Evolutionary conservation across 257 asterid genomes (phyloP).

Genomic region (Cinchona pubescens): DNA sequence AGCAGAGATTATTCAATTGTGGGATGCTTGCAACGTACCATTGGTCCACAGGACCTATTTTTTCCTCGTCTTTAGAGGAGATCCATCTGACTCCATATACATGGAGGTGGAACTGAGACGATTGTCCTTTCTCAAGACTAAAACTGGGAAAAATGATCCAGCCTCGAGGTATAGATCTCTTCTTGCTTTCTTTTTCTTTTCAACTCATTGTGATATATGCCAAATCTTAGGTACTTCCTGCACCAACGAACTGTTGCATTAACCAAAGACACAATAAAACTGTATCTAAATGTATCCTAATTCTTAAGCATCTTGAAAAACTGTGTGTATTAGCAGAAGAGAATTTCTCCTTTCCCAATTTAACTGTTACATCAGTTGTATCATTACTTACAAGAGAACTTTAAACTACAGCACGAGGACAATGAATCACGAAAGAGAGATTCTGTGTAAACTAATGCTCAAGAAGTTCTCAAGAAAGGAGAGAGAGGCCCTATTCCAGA

Average conservation of each 20-base stretch:
- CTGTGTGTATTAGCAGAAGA: not conserved
- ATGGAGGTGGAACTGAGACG: conserved; percentile 92
- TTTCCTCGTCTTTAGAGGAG: conserved; percentile 71
- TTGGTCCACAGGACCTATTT: conserved; percentile 76
- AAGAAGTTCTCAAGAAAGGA: conserved; percentile 61
- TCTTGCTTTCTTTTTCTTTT: not conserved
- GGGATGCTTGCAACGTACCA: conserved; percentile 67
- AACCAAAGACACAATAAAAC: not conserved
- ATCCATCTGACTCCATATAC: conserved; percentile 78
- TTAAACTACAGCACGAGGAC: conserved; percentile 43
- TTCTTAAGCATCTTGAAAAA: not conserved
- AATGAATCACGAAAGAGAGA: conserved; percentile 59
- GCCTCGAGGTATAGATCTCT: conserved; percentile 45
- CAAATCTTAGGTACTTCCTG: not conserved
- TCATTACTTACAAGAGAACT: conserved; percentile 6
- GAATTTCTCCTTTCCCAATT: not conserved
- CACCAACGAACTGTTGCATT: not conserved
- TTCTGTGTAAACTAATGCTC: conserved; percentile 60
- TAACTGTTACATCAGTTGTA: not conserved
- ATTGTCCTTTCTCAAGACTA: conserved; percentile 55
- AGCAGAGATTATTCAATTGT: conserved; percentile 60
- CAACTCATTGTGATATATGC: not conserved
- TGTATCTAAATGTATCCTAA: not conserved
- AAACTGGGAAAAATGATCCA: conserved; percentile 29
- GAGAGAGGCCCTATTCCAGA: conserved; percentile 54